Conservation (phyloP, 768 basidiomycete species). For the Boletus rubroflammeus region DNA sequence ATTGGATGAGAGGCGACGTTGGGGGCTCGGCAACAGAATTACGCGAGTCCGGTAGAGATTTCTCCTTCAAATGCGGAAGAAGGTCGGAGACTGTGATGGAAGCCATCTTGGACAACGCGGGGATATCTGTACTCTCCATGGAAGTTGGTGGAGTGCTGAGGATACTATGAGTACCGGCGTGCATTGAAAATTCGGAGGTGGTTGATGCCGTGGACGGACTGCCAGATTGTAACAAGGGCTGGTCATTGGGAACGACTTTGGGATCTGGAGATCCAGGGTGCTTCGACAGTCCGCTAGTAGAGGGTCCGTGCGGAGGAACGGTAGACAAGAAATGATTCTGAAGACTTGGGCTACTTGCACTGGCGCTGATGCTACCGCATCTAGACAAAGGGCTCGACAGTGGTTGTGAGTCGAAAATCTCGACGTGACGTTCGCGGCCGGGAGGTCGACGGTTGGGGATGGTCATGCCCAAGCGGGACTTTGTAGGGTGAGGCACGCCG, state of each 20-base stretch:
- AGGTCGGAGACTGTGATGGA: conserved; percentile 20
- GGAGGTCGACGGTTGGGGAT: conserved; percentile 52
- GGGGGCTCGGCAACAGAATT: conserved; percentile 3
- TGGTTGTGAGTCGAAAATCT: conserved; percentile 82
- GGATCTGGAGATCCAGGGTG: conserved; percentile 2
- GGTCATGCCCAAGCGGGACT: conserved; percentile 55
- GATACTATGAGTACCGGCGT: conserved; percentile 27
- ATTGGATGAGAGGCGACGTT: conserved; percentile 26
- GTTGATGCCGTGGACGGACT: conserved; percentile 31
- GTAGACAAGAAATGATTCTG: conserved; percentile 16
- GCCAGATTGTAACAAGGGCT: conserved; percentile 30
- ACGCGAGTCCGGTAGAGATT: not conserved
- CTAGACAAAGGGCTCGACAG: conserved; percentile 51
- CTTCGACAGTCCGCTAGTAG: conserved; percentile 27
- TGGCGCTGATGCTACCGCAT: conserved; percentile 29
- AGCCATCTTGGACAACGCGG: conserved; percentile 36
- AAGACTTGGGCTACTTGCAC: conserved; percentile 21
- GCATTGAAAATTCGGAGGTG: conserved; percentile 49
- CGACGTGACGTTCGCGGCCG: conserved; percentile 59
- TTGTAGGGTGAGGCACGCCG: conserved; percentile 70
- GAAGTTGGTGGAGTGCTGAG: conserved; percentile 60
- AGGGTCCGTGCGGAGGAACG: conserved; percentile 3
- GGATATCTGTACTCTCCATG: conserved; percentile 33
- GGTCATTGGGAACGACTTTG: conserved; percentile 1
- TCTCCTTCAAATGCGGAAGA: not conserved